phyloP scores from a whole-genome alignment of 441 rosid genomes.

The Corymbia calophylla region DNA sequence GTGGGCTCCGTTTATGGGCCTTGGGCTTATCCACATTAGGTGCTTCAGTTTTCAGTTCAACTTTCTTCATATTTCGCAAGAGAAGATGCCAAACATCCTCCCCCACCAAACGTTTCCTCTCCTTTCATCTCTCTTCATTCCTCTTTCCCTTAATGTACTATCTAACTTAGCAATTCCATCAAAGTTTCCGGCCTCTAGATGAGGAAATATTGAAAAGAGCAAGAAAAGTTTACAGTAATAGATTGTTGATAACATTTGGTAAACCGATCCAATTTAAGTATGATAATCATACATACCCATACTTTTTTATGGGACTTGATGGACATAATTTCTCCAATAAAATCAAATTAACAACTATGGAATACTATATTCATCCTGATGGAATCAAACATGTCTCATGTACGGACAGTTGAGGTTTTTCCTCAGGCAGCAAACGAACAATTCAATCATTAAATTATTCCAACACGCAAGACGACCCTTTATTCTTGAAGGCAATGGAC shows the following conservation, averaged over 20 bases:
- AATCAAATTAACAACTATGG: too few relatives aligned
- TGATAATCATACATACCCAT: background rate
- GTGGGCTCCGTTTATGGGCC: background rate
- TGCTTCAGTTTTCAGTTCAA: background rate
- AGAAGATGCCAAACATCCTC: background rate
- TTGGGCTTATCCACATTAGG: background rate
- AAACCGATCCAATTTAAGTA: accelerated
- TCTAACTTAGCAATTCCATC: background rate
- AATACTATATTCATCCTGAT: background rate
- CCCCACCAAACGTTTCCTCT: background rate
- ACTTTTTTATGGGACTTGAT: accelerated
- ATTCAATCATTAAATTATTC: background rate
- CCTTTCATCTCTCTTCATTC: background rate
- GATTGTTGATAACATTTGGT: accelerated
- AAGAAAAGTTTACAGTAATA: background rate
- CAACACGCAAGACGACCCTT: background rate
- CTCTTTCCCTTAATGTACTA: background rate
- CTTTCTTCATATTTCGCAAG: background rate
- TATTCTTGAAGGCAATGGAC: constrained; percentile 29
- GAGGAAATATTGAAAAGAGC: background rate
- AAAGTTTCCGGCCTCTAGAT: background rate
- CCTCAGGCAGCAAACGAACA: background rate
- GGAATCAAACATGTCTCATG: background rate
- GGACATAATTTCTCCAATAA: background rate
- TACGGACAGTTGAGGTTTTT: background rate